Percentiles rank a stretch among this genome's conserved stretches.
Conservation (phyloP, 148 eudicot species). For the Silene latifolia region DNA sequence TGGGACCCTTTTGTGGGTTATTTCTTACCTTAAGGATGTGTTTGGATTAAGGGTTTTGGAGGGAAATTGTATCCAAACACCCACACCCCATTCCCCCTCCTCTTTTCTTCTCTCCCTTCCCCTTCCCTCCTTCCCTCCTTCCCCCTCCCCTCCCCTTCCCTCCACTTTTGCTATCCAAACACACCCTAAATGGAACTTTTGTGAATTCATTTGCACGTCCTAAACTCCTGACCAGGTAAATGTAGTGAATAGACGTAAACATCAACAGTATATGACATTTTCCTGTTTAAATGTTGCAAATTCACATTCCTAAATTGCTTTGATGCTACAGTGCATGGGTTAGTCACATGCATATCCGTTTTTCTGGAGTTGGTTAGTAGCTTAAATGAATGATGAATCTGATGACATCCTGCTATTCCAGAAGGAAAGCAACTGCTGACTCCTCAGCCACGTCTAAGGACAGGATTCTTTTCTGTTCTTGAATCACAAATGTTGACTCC, state of each 20-base stretch:
- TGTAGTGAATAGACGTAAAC: background rate
- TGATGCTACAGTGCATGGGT: background rate
- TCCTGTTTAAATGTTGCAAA: background rate
- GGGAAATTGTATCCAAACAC: too few relatives aligned
- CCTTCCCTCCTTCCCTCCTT: too few relatives aligned
- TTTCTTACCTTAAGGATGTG: too few relatives aligned
- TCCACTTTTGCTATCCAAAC: too few relatives aligned
- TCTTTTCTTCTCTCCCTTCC: too few relatives aligned
- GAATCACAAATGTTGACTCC: constrained; percentile 52
- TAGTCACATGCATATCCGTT: constrained; percentile 2
- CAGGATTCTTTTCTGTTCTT: constrained; percentile 88
- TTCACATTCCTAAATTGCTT: background rate
- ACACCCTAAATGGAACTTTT: too few relatives aligned
- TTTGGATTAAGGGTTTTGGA: too few relatives aligned
- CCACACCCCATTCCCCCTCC: too few relatives aligned
- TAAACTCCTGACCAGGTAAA: background rate
- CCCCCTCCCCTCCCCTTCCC: too few relatives aligned
- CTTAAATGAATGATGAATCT: constrained; percentile 4
- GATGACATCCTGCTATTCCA: constrained; percentile 24
- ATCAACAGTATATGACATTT: background rate
- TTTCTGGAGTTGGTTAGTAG: background rate
- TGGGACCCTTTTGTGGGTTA: background rate
- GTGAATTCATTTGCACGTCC: background rate
- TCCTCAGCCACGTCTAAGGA: constrained; percentile 96
- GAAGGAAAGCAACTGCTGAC: constrained; percentile 80